A percentile compares a stretch with the other conserved stretches of the same genome.
phyloP scores from a whole-genome alignment of 768 basidiomycete species.

The Crassisporium funariophilum region DNA sequence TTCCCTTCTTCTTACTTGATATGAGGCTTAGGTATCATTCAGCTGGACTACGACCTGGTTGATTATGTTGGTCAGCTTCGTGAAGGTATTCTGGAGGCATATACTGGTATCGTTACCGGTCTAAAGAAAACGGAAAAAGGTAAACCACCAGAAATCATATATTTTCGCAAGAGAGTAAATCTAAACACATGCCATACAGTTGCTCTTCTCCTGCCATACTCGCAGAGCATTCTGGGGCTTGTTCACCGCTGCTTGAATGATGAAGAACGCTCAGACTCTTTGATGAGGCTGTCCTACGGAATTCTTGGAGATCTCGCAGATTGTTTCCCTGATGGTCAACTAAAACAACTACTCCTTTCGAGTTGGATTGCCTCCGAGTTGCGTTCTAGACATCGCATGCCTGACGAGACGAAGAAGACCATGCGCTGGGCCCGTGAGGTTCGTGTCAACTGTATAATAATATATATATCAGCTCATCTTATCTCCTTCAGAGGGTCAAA shows the following conservation, averaged over 20 bases:
- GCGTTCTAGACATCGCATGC: constrained; percentile 72
- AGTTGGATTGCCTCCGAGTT: constrained; percentile 81
- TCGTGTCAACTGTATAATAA: constrained; percentile 22
- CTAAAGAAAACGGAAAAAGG: constrained; percentile 85
- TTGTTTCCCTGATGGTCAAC: constrained; percentile 76
- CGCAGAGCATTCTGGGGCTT: constrained; percentile 76
- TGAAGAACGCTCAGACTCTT: constrained; percentile 81
- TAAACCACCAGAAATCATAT: constrained; percentile 29
- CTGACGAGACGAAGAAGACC: constrained; percentile 81
- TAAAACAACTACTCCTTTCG: constrained; percentile 76
- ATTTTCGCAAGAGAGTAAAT: constrained; percentile 7
- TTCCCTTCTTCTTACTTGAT: background rate
- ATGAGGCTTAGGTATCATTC: constrained; percentile 11
- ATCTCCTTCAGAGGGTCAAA: constrained; percentile 75
- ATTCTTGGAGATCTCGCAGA: constrained; percentile 94
- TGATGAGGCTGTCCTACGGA: constrained; percentile 77
- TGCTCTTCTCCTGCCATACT: constrained; percentile 66
- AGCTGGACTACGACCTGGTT: constrained; percentile 86
- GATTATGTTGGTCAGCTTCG: constrained; percentile 91
- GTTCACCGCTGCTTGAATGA: constrained; percentile 75
- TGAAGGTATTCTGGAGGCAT: constrained; percentile 96
- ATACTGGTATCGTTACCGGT: constrained; percentile 91
- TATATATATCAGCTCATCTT: constrained; percentile 6
- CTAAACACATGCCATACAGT: constrained; percentile 28
- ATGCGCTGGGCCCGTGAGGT: constrained; percentile 95